Evolutionary conservation across 2,329 filamentous ascomycete species (phyloP), one percentile per base, ranked within the genome.

Genomic region (Aspergillus clavatus): DNA sequence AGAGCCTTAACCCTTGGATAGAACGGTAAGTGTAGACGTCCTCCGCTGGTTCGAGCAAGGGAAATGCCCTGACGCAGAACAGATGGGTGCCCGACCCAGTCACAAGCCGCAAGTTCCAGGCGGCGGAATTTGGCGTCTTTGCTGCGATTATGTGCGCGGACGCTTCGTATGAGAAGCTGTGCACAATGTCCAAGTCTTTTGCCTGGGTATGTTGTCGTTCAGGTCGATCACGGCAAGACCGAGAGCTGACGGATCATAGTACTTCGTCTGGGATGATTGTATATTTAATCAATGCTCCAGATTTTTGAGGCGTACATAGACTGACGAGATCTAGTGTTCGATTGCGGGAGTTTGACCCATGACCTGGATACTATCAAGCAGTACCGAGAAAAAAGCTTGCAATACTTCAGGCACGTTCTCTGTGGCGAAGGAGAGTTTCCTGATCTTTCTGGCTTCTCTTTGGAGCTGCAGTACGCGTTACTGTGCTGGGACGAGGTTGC

Each of bases 241-340:
- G 5, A 24, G 23, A 24, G 23, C 23, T 24, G 8, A 24, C 23
- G 8, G 4, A 8, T 24, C 16, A 2, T 28, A 48, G 48, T 46
- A 48, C 22, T 48, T 48, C 14, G 28, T 51, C 7, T 51, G 46
- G 42, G 42, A 48, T 12, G 45, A 48, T 19, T 28, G 45, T 48
- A 45, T 18, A 18, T 23, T 1, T 12, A 19, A 2, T 3, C 5
- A 12, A 4, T 4, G 5, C 18, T 1, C 28, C 5, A 23, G 7
- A n/a, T n/a, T 31, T 26, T 14, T 2, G 18, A 10, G 14, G 4
- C 10, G 1, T n/a, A n/a, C n/a, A 7, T n/a, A 18, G 22, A 40
- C 38, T 35, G n/a, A 40, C 10, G 33, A 38, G 35, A 18, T 45
- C 11, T 14, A 45, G 48, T 47, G 7, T 51, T 51, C 19, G 46